A percentile compares a stretch with the other conserved stretches of the same genome.
These are phyloP conservation scores for Trebouxia sp. DNA, from an alignment of 139 green algal genomes.

Conservation along the genomic window DNA sequence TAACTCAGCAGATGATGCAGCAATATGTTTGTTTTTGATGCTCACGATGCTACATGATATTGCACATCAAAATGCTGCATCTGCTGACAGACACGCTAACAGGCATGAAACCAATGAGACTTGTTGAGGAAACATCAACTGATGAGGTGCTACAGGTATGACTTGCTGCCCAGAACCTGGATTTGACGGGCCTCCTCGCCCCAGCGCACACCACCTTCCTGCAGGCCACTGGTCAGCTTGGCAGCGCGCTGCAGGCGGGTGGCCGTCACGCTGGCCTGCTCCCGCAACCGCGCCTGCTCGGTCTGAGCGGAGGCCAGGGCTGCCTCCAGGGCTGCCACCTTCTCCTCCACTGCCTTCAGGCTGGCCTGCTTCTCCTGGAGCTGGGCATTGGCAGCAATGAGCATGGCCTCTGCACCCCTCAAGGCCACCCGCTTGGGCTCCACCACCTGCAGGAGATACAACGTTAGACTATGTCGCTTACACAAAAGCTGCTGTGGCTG, in stretches of 20 bases:
- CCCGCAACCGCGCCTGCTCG: conserved; percentile 8
- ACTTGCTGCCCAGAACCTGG: neutral
- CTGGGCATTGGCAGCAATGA: conserved; percentile 64
- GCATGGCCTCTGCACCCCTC: conserved; percentile 25
- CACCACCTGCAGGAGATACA: conserved; percentile 13
- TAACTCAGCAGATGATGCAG: too few relatives aligned
- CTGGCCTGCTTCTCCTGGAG: conserved; percentile 74
- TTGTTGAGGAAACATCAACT: too few relatives aligned
- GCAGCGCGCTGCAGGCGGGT: neutral
- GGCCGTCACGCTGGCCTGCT: conserved; percentile 10
- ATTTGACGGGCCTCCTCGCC: neutral
- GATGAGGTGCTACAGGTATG: too few relatives aligned
- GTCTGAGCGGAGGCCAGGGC: neutral
- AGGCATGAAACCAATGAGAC: too few relatives aligned
- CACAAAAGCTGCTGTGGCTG: too few relatives aligned
- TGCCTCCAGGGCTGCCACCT: conserved; percentile 20
- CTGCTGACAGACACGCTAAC: too few relatives aligned
- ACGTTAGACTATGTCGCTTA: too few relatives aligned
- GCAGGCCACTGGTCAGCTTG: conserved; percentile 19
- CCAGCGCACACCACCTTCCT: conserved; percentile 26
- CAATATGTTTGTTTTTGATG: too few relatives aligned
- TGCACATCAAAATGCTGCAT: too few relatives aligned
- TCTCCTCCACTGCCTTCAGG: conserved; percentile 31
- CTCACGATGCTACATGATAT: too few relatives aligned
- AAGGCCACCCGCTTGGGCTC: conserved; percentile 24